Percentiles rank a stretch among this genome's conserved stretches.
Conservation (phyloP, 148 eudicot genomes). For the Tetragonia tetragonoides region DNA sequence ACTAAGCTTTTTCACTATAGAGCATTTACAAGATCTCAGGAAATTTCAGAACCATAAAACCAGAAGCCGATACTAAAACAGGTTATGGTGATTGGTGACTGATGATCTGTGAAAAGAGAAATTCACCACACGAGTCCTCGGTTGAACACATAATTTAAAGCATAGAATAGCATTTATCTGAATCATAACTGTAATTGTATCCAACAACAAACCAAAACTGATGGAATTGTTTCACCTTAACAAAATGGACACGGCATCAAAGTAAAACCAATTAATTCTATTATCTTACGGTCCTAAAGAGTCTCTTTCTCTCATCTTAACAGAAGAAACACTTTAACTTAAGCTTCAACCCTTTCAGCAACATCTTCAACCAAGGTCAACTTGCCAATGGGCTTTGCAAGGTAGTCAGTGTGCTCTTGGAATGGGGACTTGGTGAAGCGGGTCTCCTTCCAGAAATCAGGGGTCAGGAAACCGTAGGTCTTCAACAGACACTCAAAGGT, state of each 20-base stretch:
- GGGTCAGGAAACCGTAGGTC: slow-evolving; percentile 84
- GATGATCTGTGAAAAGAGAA: neutral
- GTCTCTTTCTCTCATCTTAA: neutral
- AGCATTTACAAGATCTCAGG: no score
- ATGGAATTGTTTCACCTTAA: slow-evolving; percentile 6
- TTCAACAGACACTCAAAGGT: slow-evolving; percentile 80
- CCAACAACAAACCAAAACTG: slow-evolving; percentile 15
- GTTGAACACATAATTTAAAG: neutral
- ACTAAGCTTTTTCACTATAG: no score
- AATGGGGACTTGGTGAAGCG: slow-evolving; percentile 70
- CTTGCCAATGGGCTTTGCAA: slow-evolving; percentile 53
- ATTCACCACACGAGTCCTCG: neutral
- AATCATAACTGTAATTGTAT: neutral
- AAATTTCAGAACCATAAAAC: no score
- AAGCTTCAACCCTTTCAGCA: slow-evolving; percentile 34
- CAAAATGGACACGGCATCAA: slow-evolving; percentile 7
- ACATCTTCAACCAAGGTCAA: slow-evolving; percentile 37
- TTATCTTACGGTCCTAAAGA: slow-evolving; percentile 11
- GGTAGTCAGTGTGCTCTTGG: slow-evolving; percentile 70
- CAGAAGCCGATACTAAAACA: no score
- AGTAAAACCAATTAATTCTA: neutral
- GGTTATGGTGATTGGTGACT: no score
- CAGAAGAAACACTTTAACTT: neutral
- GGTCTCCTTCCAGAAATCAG: slow-evolving; percentile 85
- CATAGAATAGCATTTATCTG: slow-evolving; percentile 1